A percentile compares a stretch with the other conserved stretches of the same genome.
These are phyloP conservation scores for Pseudocercospora crystallina DNA, from an alignment of 2,329 filamentous ascomycete genomes.

Conservation along the genomic window DNA sequence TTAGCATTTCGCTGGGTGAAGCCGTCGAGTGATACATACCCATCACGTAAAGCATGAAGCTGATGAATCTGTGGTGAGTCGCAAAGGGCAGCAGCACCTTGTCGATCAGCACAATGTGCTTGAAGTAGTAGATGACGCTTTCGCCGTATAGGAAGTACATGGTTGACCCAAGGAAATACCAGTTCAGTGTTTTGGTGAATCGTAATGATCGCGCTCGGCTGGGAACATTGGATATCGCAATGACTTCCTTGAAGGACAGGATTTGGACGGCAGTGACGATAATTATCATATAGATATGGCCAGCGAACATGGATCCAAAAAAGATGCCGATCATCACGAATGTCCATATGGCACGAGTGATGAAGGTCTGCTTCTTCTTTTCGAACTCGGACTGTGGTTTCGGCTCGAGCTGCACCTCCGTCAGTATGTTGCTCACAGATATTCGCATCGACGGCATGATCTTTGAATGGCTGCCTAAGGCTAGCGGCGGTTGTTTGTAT, in stretches of 20 bases:
- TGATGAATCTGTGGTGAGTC: slow-evolving; percentile 97
- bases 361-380: slow-evolving; percentile 98
- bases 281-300: slow-evolving; percentile 94
- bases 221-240: slow-evolving; percentile 93
- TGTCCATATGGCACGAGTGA: slow-evolving; percentile 95
- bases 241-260: slow-evolving; percentile 98
- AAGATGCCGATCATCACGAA: slow-evolving; percentile 95
- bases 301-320: slow-evolving; percentile 88
- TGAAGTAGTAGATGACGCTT: slow-evolving; percentile 99
- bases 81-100: slow-evolving; percentile 88
- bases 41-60: slow-evolving; percentile 96
- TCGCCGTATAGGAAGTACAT: slow-evolving; percentile 99
- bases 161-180: slow-evolving; percentile 97
- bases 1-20: neutral
- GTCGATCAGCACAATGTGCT: slow-evolving; percentile 95
- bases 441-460: neutral
- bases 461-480: no score
- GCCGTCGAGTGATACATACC: slow-evolving; percentile 58
- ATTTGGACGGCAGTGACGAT: slow-evolving; percentile 93
- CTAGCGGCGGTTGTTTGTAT: neutral
- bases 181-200: slow-evolving; percentile 95
- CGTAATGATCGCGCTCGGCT: slow-evolving; percentile 85
- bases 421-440: neutral
- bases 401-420: slow-evolving; percentile 13
- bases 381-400: slow-evolving; percentile 68